phyloP scores from a whole-genome alignment of 495 filamentous ascomycete species.

The Diplogelasinospora grovesii region DNA sequence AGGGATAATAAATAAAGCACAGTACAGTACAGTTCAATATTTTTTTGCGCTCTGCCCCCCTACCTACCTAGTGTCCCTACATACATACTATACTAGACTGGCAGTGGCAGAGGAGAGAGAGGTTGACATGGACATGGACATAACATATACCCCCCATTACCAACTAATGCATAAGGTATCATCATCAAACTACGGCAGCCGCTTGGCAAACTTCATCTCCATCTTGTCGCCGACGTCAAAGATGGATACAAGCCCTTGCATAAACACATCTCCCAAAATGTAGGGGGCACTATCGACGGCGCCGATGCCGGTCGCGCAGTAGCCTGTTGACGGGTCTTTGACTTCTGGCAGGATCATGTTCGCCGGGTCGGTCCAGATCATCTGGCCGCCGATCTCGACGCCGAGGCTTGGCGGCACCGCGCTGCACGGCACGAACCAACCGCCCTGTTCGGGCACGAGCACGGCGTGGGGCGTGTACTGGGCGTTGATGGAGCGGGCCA shows the following conservation, averaged over 20 bases:
- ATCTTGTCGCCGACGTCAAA: slow-evolving; percentile 48
- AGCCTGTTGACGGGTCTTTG: slow-evolving; percentile 21
- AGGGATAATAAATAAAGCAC: no score
- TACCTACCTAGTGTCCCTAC: no score
- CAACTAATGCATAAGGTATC: no score
- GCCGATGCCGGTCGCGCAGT: slow-evolving; percentile 39
- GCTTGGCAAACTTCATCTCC: slow-evolving; percentile 41
- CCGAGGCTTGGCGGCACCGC: slow-evolving; percentile 43
- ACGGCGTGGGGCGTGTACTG: slow-evolving; percentile 39
- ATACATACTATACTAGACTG: no score
- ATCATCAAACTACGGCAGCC: no score
- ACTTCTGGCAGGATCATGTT: slow-evolving; percentile 45
- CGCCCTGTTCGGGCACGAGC: slow-evolving; percentile 17
- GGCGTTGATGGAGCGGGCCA: slow-evolving; percentile 36
- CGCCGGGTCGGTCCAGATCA: slow-evolving; percentile 41
- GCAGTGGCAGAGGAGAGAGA: no score
- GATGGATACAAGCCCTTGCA: slow-evolving; percentile 53
- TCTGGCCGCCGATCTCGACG: slow-evolving; percentile 42
- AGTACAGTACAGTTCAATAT: no score
- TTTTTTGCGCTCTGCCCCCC: no score
- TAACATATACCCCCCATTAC: no score
- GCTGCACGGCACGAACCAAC: slow-evolving; percentile 41
- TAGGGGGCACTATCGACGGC: slow-evolving; percentile 26
- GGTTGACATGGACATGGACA: no score
- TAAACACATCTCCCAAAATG: slow-evolving; percentile 54